phyloP scores from a whole-genome alignment of 257 asterid genomes.

The Primulina tabacum region DNA sequence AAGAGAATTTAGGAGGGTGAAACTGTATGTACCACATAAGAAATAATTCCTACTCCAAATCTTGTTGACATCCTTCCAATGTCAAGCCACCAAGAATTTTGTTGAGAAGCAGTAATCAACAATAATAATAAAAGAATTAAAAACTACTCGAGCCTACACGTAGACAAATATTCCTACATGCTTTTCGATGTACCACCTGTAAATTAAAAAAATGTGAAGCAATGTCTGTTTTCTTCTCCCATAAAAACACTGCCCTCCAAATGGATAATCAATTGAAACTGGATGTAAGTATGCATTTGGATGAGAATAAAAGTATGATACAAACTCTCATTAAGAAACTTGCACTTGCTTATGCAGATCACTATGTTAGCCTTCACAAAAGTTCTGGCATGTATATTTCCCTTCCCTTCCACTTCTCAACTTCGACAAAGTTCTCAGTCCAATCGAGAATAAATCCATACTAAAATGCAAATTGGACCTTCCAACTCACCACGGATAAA shows the following conservation, averaged over 20 bases:
- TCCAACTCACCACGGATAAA: neutral
- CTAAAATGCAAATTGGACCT: neutral
- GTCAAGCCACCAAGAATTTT: conserved; percentile 80
- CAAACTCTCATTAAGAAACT: too few species aligned
- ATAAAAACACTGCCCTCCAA: neutral
- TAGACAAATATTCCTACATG: neutral
- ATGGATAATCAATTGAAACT: neutral
- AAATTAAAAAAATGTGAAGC: neutral
- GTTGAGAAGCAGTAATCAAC: conserved; percentile 22
- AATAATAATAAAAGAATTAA: neutral
- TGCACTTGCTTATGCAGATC: neutral
- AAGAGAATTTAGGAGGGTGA: neutral
- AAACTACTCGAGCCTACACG: neutral
- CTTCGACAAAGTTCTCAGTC: neutral
- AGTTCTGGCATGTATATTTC: neutral
- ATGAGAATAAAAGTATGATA: neutral
- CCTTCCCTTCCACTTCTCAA: neutral
- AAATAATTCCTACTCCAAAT: conserved; percentile 73
- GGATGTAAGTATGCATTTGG: neutral
- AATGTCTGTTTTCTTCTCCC: neutral
- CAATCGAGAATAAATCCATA: neutral
- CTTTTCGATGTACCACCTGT: neutral
- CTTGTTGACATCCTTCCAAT: conserved; percentile 73
- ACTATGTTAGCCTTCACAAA: neutral
- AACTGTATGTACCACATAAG: conserved; percentile 57